phyloP scores from a whole-genome alignment of 2,329 filamentous ascomycete genomes.

The Decorospora gaudefroyi region DNA sequence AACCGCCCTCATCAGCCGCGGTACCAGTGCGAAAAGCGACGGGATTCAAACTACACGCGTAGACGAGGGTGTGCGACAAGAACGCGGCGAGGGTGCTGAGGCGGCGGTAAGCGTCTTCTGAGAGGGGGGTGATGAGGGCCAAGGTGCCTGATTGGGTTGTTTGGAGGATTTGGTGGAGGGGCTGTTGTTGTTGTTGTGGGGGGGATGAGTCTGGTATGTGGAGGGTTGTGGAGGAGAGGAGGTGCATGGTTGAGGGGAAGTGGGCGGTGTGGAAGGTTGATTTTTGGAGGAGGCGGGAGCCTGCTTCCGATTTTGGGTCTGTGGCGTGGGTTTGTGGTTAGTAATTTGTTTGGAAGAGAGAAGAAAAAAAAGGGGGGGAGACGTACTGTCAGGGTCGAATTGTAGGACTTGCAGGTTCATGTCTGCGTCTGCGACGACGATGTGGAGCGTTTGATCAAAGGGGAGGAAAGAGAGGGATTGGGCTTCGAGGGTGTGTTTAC shows the following conservation, averaged over 20 bases:
- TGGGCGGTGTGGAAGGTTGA: conserved; percentile 88
- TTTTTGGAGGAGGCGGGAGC: conserved; percentile 82
- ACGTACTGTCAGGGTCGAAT: conserved; percentile 90
- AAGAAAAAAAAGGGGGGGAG: neutral
- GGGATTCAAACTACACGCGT: conserved; percentile 80
- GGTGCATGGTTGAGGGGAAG: conserved; percentile 71
- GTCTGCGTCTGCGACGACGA: conserved; percentile 82
- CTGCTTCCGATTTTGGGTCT: conserved; percentile 93
- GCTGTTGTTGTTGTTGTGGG: neutral
- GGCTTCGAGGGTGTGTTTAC: conserved; percentile 75
- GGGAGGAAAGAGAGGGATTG: conserved; percentile 86
- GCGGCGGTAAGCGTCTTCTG: conserved; percentile 80
- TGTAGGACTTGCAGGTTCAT: conserved; percentile 87
- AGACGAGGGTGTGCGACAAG: conserved; percentile 73
- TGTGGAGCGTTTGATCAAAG: conserved; percentile 77
- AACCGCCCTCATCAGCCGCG: conserved; percentile 42
- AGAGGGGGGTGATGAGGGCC: conserved; percentile 74
- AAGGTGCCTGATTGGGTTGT: conserved; percentile 69
- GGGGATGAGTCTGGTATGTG: conserved; percentile 14
- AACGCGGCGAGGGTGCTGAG: conserved; percentile 81
- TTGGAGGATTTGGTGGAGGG: conserved; percentile 40
- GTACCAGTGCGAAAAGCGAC: conserved; percentile 69
- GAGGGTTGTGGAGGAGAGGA: conserved; percentile 67
- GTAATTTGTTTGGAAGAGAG: neutral
- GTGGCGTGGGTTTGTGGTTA: conserved; percentile 45